Evolutionary conservation across 2,329 filamentous ascomycete species (phyloP).

Genomic region (Fusarium sulawesiense): DNA sequence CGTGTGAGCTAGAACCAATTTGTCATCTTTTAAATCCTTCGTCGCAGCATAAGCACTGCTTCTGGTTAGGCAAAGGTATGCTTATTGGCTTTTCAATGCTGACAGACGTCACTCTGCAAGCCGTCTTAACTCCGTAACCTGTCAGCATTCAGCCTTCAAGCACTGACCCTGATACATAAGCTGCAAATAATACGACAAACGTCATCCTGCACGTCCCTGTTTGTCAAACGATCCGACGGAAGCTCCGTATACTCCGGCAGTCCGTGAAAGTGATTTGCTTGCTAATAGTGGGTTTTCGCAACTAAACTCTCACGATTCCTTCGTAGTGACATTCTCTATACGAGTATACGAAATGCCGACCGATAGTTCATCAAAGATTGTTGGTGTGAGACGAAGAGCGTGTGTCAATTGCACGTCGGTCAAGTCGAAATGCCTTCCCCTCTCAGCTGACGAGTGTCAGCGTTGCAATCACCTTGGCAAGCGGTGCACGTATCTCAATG

Average conservation of each 20-base stretch:
- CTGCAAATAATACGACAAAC: neutral
- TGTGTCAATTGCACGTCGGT: conserved; percentile 29
- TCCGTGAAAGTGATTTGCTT: neutral
- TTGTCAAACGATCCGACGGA: conserved; percentile 11
- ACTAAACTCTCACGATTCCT: neutral
- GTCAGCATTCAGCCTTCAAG: neutral
- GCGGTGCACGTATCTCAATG: conserved; percentile 13
- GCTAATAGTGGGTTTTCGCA: neutral
- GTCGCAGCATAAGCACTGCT: neutral
- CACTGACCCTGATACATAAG: neutral
- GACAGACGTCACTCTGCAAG: neutral
- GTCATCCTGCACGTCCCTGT: conserved; percentile 4
- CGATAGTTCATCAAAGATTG: neutral
- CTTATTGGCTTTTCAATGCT: conserved; percentile 5
- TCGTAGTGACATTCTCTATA: neutral
- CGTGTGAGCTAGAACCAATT: neutral
- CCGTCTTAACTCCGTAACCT: neutral
- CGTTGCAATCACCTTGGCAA: conserved; percentile 26
- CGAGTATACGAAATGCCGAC: conserved; percentile 1
- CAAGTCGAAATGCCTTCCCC: conserved; percentile 29
- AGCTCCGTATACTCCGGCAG: neutral
- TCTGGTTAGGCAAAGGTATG: neutral
- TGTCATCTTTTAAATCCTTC: neutral
- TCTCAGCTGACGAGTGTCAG: conserved; percentile 28
- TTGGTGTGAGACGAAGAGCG: conserved; percentile 22